These are phyloP conservation scores for Astrothelium macrocarpum DNA, from an alignment of 495 filamentous ascomycete genomes.

Conservation along the genomic window DNA sequence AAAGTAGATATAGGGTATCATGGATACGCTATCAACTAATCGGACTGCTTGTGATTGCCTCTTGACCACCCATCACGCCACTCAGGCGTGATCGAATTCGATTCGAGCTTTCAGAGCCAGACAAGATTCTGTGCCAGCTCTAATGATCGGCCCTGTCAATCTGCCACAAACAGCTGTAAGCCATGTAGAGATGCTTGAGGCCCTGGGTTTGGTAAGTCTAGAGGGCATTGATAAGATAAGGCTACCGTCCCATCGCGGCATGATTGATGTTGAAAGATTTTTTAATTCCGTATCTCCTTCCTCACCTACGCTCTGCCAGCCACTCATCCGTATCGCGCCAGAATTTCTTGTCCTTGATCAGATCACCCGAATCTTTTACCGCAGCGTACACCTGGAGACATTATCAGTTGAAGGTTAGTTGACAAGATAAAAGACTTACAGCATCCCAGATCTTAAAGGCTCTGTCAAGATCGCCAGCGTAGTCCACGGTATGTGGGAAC, in stretches of 20 bases:
- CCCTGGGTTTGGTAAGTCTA: too few species aligned
- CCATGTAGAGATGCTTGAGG: too few species aligned
- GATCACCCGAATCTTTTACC: slow-evolving; percentile 1
- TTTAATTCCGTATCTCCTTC: too few species aligned
- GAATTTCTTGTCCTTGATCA: background rate
- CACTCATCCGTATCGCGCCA: slow-evolving; percentile 1
- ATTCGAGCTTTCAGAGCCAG: background rate
- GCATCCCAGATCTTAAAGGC: slow-evolving; percentile 80
- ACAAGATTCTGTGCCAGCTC: too few species aligned
- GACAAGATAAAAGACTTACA: slow-evolving; percentile 36
- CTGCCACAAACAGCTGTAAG: too few species aligned
- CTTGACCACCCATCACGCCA: background rate
- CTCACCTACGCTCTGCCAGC: slow-evolving; percentile 1
- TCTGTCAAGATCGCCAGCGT: slow-evolving; percentile 65
- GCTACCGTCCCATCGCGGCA: too few species aligned
- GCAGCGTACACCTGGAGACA: background rate
- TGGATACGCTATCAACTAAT: background rate
- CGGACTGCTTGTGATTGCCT: background rate
- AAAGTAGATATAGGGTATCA: background rate
- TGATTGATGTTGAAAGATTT: too few species aligned
- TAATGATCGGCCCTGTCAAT: too few species aligned
- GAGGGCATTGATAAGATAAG: too few species aligned
- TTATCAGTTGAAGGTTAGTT: background rate
- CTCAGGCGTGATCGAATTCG: background rate
- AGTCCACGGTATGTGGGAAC: slow-evolving; percentile 69